Base-by-base conservation (phyloP, 495 filamentous ascomycete genomes). In the Bathelium albidoporum region DNA sequence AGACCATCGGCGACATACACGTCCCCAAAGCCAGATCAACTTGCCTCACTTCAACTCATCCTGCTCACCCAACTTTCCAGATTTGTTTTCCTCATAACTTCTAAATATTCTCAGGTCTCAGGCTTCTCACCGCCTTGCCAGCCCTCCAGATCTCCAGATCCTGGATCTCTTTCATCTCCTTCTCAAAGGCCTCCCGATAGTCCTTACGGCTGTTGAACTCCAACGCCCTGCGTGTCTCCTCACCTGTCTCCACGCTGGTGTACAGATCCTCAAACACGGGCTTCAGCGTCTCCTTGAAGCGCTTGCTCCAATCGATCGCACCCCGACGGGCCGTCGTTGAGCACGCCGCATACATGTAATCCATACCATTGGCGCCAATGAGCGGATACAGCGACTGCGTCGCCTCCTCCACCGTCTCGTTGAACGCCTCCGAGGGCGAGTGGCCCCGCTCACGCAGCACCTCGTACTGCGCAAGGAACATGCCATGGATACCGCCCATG, bases 381-480 rank as follows among this genome's bases (percentile, higher is more conserved):
- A 98, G 82, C 63, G 94, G 94, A 84, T 97, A 98, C 64, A 97
- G 83, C 69, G 86, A 90, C 85, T 97, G 95, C 44, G 94, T 98
- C 65, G 94, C 94, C 81, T 98, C 94, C 83, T 98, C 94, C 64
- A 98, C 94, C 68, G 94, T 76, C 90, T 97, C 94, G 83, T 98
- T 97, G 88, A 98, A 97, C 65, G 94, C 94, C 82, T 98, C 95
- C 72, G 88, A 92, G 73, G 94, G 94, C 82, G 82, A 86, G 86
- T 98, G 94, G 77, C 94, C 94, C 68, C 88, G 84, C 85, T 98
- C 94, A 74, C 94, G 94, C 76, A 98, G 92, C 71, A 97, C 94
- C 84, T 98, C 95, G 83, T 98, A 97, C 83, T 98, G 94, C 64
- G 94, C 94, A 69, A 98, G 90, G 88, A 98, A 98, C 94, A 98